Percentiles rank a stretch among this genome's conserved stretches.
Conservation (phyloP, 176 grass and related monocot species). For the Rhipidocladum racemiflorum region DNA sequence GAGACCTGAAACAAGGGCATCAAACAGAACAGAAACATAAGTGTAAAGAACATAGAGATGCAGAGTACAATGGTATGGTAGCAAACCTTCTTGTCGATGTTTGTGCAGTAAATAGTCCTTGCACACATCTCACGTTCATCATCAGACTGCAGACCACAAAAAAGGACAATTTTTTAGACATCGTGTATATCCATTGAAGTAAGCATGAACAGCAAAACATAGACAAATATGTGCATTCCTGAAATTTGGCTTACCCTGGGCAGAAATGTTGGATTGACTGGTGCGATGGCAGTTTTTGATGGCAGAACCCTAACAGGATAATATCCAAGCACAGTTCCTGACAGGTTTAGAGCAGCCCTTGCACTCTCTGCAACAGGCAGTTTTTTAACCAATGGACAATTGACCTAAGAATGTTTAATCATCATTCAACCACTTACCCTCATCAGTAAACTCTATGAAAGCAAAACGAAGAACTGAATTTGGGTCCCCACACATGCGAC, state of each 20-base stretch:
- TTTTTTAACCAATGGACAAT: slow-evolving; percentile 16
- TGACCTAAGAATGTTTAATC: slow-evolving; percentile 25
- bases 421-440: slow-evolving; percentile 55
- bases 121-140: slow-evolving; percentile 99
- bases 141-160: slow-evolving; percentile 59
- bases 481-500: slow-evolving; percentile 96
- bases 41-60: neutral
- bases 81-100: slow-evolving; percentile 98
- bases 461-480: slow-evolving; percentile 99
- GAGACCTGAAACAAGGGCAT: slow-evolving; percentile 61
- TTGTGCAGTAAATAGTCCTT: slow-evolving; percentile 98
- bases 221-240: slow-evolving; percentile 2
- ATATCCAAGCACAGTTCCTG: slow-evolving; percentile 92
- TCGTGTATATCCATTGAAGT: neutral
- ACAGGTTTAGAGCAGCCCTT: slow-evolving; percentile 72
- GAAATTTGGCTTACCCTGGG: slow-evolving; percentile 67
- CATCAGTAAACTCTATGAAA: slow-evolving; percentile 99
- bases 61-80: slow-evolving; percentile 8
- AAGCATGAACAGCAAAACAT: neutral
- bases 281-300: slow-evolving; percentile 98
- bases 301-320: slow-evolving; percentile 97
- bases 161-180: slow-evolving; percentile 26
- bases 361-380: slow-evolving; percentile 64
- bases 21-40: slow-evolving; percentile 28
- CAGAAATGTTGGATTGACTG: slow-evolving; percentile 89